A percentile compares a stretch with the other conserved stretches of the same genome.
Conservation (phyloP, 495 filamentous ascomycete genomes). For the Penicillium verhagenii region DNA sequence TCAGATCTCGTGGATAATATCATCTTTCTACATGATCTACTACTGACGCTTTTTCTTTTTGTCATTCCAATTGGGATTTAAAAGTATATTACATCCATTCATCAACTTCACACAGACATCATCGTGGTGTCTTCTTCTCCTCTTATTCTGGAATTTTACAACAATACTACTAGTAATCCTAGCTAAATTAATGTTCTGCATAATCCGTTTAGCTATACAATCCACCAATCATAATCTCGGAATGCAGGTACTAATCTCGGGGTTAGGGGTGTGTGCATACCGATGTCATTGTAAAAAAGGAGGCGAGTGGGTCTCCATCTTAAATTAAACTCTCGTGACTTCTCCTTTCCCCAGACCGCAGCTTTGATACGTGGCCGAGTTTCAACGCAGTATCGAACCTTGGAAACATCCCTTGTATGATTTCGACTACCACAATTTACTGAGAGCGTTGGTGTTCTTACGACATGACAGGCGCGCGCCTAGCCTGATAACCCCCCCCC, state of each 20-base stretch:
- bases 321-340: slow-evolving; percentile 31
- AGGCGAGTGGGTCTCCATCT: slow-evolving; percentile 23
- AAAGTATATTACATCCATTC: no score
- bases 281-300: slow-evolving; percentile 23
- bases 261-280: background rate
- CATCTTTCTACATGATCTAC: no score
- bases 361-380: slow-evolving; percentile 19
- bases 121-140: no score
- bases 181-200: background rate
- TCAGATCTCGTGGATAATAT: no score
- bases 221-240: background rate
- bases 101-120: no score
- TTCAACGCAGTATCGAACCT: slow-evolving; percentile 7
- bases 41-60: no score
- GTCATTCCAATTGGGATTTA: no score
- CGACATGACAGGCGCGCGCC: slow-evolving; percentile 23
- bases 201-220: background rate
- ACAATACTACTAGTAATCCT: no score
- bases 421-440: background rate
- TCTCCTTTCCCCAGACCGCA: slow-evolving; percentile 33
- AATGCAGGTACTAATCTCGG: background rate
- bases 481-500: slow-evolving; percentile 5
- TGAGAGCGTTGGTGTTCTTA: slow-evolving; percentile 8
- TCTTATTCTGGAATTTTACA: no score
- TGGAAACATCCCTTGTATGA: slow-evolving; percentile 1